Conservation (phyloP, 2,329 filamentous ascomycete species). For the Ceratocystis albifundus region DNA sequence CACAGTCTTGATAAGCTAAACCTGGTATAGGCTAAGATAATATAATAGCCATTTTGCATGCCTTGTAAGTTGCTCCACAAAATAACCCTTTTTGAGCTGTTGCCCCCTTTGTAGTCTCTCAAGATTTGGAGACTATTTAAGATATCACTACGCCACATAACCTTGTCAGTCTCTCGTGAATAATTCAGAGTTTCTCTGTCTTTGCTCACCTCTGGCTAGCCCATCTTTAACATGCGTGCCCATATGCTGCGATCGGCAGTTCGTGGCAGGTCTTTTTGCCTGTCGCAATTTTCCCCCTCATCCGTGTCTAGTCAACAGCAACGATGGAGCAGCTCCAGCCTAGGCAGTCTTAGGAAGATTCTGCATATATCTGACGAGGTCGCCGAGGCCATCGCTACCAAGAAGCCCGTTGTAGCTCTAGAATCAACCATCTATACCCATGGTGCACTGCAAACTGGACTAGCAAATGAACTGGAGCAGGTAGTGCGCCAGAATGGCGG, state of each 20-base stretch:
- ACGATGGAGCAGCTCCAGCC: slow-evolving; percentile 23
- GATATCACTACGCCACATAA: not conserved
- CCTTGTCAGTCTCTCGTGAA: no score
- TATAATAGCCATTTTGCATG: not conserved
- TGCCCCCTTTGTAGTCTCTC: not conserved
- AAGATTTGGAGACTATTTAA: not conserved
- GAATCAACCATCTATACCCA: slow-evolving; percentile 98
- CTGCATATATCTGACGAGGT: slow-evolving; percentile 75
- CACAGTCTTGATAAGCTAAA: not conserved
- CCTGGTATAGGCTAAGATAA: not conserved
- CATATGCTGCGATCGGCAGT: slow-evolving; percentile 12
- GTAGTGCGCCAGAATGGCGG: slow-evolving; percentile 70
- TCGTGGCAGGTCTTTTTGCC: not conserved
- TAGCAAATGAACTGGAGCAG: slow-evolving; percentile 69
- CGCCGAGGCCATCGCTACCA: slow-evolving; percentile 57
- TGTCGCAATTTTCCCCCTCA: not conserved
- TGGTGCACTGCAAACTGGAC: slow-evolving; percentile 62
- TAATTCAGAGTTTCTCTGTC: not conserved
- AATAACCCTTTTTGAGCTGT: not conserved
- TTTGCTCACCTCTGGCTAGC: not conserved
- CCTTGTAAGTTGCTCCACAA: slow-evolving; percentile 8
- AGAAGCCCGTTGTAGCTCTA: slow-evolving; percentile 77
- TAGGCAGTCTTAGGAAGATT: slow-evolving; percentile 34
- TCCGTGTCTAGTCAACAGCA: slow-evolving; percentile 9
- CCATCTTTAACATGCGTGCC: not conserved